A percentile compares a stretch with the other conserved stretches of the same genome.
Conservation (phyloP, 148 eudicot genomes). For the Dianthus caryophyllus region DNA sequence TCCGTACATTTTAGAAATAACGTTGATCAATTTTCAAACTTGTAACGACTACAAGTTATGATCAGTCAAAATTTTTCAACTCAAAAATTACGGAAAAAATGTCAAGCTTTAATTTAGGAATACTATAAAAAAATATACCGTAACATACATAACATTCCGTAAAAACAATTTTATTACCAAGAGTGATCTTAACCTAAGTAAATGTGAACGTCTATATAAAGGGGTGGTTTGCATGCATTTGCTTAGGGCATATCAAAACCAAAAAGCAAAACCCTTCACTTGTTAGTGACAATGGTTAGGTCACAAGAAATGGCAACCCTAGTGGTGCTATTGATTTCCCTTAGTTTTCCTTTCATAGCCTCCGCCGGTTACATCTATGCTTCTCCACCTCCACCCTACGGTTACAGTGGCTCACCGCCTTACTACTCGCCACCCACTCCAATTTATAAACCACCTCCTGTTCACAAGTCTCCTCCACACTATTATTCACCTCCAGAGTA, state of each 20-base stretch:
- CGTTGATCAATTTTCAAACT: no score
- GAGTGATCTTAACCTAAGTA: no score
- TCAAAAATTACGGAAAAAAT: no score
- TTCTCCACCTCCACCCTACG: slow-evolving; percentile 32
- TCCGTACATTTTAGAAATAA: no score
- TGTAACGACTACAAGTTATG: no score
- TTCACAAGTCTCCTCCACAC: slow-evolving; percentile 18
- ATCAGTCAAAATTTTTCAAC: no score
- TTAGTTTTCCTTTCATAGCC: slow-evolving; percentile 32
- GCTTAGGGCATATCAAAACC: slow-evolving; percentile 3
- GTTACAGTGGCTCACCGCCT: slow-evolving; percentile 18
- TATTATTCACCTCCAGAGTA: no score
- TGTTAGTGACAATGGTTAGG: slow-evolving; percentile 16
- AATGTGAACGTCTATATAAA: slow-evolving; percentile 23
- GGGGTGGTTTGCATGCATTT: slow-evolving; percentile 3
- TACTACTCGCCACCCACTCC: slow-evolving; percentile 6
- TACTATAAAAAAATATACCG: no score
- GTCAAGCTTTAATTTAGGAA: no score
- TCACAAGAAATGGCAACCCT: slow-evolving; percentile 35
- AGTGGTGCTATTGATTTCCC: slow-evolving; percentile 34
- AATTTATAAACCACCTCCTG: slow-evolving; percentile 15
- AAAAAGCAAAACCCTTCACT: slow-evolving; percentile 4
- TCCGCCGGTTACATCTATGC: slow-evolving; percentile 37
- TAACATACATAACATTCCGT: no score
- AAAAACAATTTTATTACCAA: no score